Base-by-base conservation (phyloP, 257 asterid species). In the Nicotiana paniculata region DNA sequence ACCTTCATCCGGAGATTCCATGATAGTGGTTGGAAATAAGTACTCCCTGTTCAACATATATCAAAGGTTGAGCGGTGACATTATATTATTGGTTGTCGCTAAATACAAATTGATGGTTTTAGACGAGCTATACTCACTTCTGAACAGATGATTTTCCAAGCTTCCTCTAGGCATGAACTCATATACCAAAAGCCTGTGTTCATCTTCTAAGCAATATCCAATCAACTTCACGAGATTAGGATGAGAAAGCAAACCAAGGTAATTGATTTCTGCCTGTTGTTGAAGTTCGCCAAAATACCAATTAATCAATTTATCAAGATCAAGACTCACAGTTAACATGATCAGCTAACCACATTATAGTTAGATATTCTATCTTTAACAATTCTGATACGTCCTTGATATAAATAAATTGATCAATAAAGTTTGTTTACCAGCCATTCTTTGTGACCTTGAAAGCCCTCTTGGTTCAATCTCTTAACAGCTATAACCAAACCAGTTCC, bases 401-500 rank as follows among this genome's bases (percentile, higher is more conserved):
- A 70, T 11, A 70, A 70, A 3, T 10, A 51, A 10, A 53, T 53
- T 4, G 24, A 72, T 70, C 58, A 70, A 13, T 18, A 51, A 13
- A 48, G 43, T 15, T 15, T 37, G 85, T 94, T 12, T 85, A 94
- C 98, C 92, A 94, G 75, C 98, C 98, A 94, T 90, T 94, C 98
- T 82, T 87, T 92, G 88, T 94, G 98, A 57, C 98, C 97, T 81
- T 94, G 98, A 83, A 91, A 86, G 9, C 97, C 93, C 16, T 94
- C 95, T 86, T 91, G 97, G 70, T 90, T 94, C 4, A 94, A 88
- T 86, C 93, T 90, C 89, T 94, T 94, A 18, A 92, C 97, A 17
- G 98, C 98, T 37, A 94, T 86, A 5, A 88, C 93, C 26, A 90
- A 81, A 63, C 97, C 95, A 6, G 91, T 72, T 11, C 97, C 97